Conservation (phyloP, 2,329 filamentous ascomycete species). For the Alternaria dauci region DNA sequence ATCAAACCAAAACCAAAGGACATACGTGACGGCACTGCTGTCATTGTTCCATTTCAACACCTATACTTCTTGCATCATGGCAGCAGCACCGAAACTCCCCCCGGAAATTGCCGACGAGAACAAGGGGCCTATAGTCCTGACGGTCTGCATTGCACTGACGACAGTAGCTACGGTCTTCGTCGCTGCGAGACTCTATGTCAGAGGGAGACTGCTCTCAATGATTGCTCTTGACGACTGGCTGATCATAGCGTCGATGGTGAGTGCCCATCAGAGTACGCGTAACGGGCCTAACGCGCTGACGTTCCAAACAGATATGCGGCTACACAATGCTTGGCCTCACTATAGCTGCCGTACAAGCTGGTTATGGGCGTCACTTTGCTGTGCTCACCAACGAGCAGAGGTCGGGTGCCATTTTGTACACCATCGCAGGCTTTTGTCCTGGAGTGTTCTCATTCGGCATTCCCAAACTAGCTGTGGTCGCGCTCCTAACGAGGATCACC, state of each 20-base stretch:
- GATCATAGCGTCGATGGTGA: background rate
- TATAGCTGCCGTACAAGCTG: conserved; percentile 2
- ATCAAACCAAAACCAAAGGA: background rate
- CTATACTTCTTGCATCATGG: background rate
- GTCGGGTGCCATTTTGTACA: background rate
- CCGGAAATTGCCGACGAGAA: background rate
- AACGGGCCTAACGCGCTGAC: background rate
- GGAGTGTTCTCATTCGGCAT: background rate
- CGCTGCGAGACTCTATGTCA: conserved; percentile 1
- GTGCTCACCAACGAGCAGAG: background rate
- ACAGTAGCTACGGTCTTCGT: background rate
- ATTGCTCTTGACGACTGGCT: background rate
- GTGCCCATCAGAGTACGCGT: background rate
- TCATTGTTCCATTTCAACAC: background rate
- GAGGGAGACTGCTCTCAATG: background rate
- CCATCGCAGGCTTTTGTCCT: background rate
- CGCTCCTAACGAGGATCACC: conserved; percentile 1
- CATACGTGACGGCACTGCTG: background rate
- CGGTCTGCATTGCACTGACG: background rate
- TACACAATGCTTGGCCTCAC: conserved; percentile 2
- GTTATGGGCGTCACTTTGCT: background rate
- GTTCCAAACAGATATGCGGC: background rate
- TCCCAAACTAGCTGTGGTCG: conserved; percentile 3
- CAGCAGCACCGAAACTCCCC: background rate
- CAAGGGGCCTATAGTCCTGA: background rate